Conservation (phyloP, 768 basidiomycete genomes). For the Cystofilobasidium capitatum region DNA sequence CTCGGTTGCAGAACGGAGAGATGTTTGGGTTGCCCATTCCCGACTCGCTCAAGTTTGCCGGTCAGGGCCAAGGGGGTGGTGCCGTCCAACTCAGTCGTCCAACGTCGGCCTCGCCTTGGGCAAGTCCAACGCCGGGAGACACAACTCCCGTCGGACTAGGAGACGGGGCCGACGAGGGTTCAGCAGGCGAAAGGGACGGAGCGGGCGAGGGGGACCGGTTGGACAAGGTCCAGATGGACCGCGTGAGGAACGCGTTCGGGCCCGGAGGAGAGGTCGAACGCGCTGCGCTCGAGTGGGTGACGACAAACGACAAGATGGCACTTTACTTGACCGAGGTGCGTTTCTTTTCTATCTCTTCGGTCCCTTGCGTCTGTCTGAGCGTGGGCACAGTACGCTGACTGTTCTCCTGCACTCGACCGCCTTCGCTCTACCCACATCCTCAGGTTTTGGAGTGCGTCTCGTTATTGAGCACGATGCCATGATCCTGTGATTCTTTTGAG, state of each 20-base stretch:
- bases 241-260: slow-evolving; percentile 3
- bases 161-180: neutral
- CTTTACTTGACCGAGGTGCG: slow-evolving; percentile 16
- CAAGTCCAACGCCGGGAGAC: neutral
- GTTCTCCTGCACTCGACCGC: too few relatives aligned
- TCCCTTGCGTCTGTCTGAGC: too few relatives aligned
- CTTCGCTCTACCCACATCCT: neutral
- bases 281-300: slow-evolving; percentile 20
- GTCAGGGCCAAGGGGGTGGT: slow-evolving; percentile 1
- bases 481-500: neutral
- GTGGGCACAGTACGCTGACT: too few relatives aligned
- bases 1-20: slow-evolving; percentile 12
- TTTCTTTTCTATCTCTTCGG: neutral
- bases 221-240: neutral
- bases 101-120: too few relatives aligned
- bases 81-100: too few relatives aligned
- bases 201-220: neutral
- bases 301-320: slow-evolving; percentile 6
- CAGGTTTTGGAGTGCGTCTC: neutral
- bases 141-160: neutral
- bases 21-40: slow-evolving; percentile 28
- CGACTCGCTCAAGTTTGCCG: neutral
- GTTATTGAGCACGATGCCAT: neutral
- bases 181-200: neutral
- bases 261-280: slow-evolving; percentile 14